Conservation (phyloP, 345 rosid species). For the Syzygium grande region DNA sequence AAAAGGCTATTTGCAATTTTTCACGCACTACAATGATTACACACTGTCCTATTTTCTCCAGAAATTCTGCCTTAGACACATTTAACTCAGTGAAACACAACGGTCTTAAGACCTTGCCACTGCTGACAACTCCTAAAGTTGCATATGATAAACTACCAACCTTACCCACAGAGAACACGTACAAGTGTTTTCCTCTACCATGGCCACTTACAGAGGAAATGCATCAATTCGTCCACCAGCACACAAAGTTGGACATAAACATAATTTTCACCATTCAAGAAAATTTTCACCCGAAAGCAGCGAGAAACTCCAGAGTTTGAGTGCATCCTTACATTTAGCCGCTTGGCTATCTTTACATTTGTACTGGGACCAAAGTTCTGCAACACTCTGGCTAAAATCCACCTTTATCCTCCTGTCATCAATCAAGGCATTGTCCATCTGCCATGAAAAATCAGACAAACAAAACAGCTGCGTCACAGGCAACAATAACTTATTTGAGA, state of each 20-base stretch:
- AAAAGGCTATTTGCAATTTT: neutral
- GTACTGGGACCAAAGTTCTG: slow-evolving; percentile 79
- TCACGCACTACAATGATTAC: neutral
- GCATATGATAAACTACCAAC: neutral
- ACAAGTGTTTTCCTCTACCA: neutral
- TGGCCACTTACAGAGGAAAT: neutral
- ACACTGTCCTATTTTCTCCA: neutral
- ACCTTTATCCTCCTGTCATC: slow-evolving; percentile 97
- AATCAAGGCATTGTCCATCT: slow-evolving; percentile 98
- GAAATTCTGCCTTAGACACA: neutral
- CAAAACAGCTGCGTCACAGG: neutral
- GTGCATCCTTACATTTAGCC: slow-evolving; percentile 38
- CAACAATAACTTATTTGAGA: neutral
- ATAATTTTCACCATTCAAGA: neutral
- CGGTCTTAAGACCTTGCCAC: neutral
- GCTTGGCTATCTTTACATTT: slow-evolving; percentile 46
- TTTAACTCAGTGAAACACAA: neutral
- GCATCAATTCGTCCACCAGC: neutral
- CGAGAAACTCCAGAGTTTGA: neutral
- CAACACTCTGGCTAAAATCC: slow-evolving; percentile 95
- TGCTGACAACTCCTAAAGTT: neutral
- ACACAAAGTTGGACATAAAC: neutral
- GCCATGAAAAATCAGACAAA: slow-evolving; percentile 7
- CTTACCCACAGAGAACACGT: neutral
- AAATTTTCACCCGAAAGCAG: neutral